Base-by-base conservation (phyloP, 352 stramenopile genomes). In the Pythium dissotocum region DNA sequence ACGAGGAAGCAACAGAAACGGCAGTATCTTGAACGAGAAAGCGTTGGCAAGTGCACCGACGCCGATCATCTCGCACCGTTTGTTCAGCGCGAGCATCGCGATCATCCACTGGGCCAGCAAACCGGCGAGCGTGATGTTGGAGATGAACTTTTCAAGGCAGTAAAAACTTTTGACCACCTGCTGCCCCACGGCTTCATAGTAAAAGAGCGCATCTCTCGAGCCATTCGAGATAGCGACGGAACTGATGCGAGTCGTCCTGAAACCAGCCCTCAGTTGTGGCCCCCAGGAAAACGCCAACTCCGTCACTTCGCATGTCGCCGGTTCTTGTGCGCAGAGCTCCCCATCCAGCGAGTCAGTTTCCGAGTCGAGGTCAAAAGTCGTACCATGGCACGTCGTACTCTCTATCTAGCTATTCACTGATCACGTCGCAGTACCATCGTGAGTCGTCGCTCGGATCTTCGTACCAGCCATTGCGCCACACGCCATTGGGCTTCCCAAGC, bases 381-480 rank as follows among this genome's bases (percentile, higher is more conserved):
- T 52, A 77, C 2, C 68, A 69, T 0, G 14, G 0, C 14, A 61
- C 21, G 24, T 52, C 72, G 10, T 59, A 73, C 21, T 18, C 8
- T 1, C n/a, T 21, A 10, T 64, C 16, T 6, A 26, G 32, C 4
- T 65, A n/a, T 0, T 60, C 48, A 16, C 58, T 73, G 8, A 72
- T 65, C 12, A 77, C 35, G 16, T 77, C 65, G 2, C 62, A 69
- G 44, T 69, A 68, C 71, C 65, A 81, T 2, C 63, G 65, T 46
- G 48, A 53, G 0, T 56, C 21, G 0, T 40, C 62, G 1, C 48
- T 3, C 0, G 35, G 33, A 18, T 72, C 67, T 46, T 70, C 64
- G 54, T 72, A 77, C 70, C 76, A 79, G 0, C 70, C 72, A 44
- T 82, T 76, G 1, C 56, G 44, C 75, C 75, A 78, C 21, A 59